These are phyloP conservation scores for Colletotrichum nymphaeae DNA, from an alignment of 2,329 filamentous ascomycete genomes.

Conservation along the genomic window DNA sequence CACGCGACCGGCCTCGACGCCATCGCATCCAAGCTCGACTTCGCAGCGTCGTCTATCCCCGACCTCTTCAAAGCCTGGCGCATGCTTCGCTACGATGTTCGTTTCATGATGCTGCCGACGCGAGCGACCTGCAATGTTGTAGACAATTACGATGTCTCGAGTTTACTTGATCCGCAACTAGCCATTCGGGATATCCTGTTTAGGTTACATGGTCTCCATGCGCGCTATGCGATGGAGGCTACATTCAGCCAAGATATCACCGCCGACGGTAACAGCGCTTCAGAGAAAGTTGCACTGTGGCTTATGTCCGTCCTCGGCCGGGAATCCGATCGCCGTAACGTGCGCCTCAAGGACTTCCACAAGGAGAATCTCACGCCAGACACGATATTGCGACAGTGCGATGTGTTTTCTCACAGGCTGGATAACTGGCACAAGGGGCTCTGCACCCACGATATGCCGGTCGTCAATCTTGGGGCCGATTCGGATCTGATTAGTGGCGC, in stretches of 20 bases:
- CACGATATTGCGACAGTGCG: constrained; percentile 7
- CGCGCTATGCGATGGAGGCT: constrained; percentile 17
- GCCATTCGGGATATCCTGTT: constrained; percentile 24
- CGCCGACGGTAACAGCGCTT: neutral
- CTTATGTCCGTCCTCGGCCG: constrained; percentile 7
- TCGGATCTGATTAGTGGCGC: constrained; percentile 7
- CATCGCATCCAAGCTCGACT: constrained; percentile 23
- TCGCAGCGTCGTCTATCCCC: neutral
- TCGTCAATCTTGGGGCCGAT: neutral
- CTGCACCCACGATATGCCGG: constrained; percentile 19
- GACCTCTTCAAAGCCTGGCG: constrained; percentile 32
- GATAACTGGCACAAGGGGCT: constrained; percentile 15
- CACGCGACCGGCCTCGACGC: constrained; percentile 20
- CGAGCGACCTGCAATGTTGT: neutral
- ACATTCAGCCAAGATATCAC: neutral
- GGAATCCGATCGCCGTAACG: constrained; percentile 8
- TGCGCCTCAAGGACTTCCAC: constrained; percentile 11
- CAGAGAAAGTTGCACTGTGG: constrained; percentile 24
- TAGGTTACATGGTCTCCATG: neutral
- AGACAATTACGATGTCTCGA: constrained; percentile 11
- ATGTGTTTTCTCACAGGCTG: constrained; percentile 1
- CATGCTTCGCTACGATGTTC: constrained; percentile 22
- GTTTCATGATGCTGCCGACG: constrained; percentile 8
- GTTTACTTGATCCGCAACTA: constrained; percentile 21
- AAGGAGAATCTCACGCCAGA: constrained; percentile 3